phyloP scores from a whole-genome alignment of 176 grass and related monocot species.

The Chloris gayana region DNA sequence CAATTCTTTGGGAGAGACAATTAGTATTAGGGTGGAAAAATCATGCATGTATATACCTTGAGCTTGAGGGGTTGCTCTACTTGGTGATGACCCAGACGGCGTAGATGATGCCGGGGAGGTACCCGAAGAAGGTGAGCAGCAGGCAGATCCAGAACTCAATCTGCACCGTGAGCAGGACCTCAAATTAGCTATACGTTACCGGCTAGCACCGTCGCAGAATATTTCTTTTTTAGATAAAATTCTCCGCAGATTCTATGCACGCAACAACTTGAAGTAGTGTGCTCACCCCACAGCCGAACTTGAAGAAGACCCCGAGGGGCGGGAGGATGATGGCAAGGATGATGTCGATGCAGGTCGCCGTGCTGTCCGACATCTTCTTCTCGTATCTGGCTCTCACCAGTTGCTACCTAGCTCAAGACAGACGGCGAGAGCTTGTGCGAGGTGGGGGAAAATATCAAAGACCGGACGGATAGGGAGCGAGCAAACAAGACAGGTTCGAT shows the following conservation, averaged over 20 bases:
- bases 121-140: neutral
- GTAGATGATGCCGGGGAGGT: slow-evolving; percentile 3
- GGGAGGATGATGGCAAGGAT: slow-evolving; percentile 92
- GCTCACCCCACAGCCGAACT: slow-evolving; percentile 73
- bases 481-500: too few species aligned
- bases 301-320: slow-evolving; percentile 96
- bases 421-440: neutral
- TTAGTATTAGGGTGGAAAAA: too few species aligned
- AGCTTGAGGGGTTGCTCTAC: neutral
- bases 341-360: slow-evolving; percentile 89
- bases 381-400: too few species aligned
- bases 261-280: neutral
- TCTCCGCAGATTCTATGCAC: too few species aligned
- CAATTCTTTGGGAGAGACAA: too few species aligned
- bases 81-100: slow-evolving; percentile 4
- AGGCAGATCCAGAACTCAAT: neutral
- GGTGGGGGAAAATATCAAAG: neutral
- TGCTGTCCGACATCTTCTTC: slow-evolving; percentile 54
- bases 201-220: too few species aligned
- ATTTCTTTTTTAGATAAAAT: too few species aligned
- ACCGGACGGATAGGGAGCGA: neutral
- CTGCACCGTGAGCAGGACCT: neutral
- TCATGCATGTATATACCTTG: neutral
- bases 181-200: neutral
- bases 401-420: neutral